A percentile compares a stretch with the other conserved stretches of the same genome.
Evolutionary conservation across 306 rosid genomes (phyloP).

Genomic region (Castanea sativa): DNA sequence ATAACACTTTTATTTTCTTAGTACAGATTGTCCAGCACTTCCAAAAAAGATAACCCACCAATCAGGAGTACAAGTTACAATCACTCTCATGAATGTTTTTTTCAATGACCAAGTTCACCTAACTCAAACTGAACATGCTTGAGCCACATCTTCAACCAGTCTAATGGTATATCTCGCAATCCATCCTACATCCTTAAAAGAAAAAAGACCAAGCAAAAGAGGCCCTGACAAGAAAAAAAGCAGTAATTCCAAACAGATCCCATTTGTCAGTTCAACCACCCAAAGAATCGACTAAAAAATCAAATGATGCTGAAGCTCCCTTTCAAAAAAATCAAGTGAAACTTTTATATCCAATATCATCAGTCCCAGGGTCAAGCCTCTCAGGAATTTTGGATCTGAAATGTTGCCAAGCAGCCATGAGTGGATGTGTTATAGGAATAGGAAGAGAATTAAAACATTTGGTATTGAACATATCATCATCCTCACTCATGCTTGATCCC

Average conservation of each 20-base stretch:
- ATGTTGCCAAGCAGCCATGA: background rate
- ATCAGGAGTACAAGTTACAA: background rate
- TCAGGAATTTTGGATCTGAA: background rate
- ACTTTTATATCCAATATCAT: background rate
- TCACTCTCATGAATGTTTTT: background rate
- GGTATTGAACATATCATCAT: conserved; percentile 10
- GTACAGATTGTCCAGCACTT: background rate
- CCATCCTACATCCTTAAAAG: background rate
- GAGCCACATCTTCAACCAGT: background rate
- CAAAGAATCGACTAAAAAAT: background rate
- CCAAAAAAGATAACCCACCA: background rate
- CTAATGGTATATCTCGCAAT: background rate
- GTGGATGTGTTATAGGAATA: background rate
- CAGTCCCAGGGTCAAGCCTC: background rate
- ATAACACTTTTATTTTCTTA: background rate
- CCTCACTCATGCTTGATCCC: conserved; percentile 57
- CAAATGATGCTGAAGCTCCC: background rate
- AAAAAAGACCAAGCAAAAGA: background rate
- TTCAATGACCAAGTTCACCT: background rate
- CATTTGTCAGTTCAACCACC: background rate
- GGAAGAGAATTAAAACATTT: background rate
- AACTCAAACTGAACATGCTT: background rate
- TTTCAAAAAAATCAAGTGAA: background rate
- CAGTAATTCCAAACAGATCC: background rate
- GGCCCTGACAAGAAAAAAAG: background rate